Conservation (phyloP, 441 rosid species). For the Eutrema salsugineum region DNA sequence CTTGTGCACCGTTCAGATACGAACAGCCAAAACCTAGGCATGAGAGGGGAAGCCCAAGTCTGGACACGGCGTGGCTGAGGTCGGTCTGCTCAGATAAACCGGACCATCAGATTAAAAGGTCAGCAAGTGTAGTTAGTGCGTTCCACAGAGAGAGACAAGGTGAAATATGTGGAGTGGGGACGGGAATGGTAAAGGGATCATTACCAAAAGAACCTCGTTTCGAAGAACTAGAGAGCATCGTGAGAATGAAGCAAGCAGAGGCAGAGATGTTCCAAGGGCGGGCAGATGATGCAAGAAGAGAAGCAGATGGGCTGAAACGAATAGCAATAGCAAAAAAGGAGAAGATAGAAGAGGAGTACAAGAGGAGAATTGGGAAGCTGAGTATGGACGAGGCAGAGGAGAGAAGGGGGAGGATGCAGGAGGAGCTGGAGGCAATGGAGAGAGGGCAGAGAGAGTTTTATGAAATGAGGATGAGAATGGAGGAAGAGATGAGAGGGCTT, state of each 20-base stretch:
- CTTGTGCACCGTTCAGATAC: conserved; percentile 34
- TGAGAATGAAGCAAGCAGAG: conserved; percentile 83
- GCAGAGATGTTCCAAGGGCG: conserved; percentile 87
- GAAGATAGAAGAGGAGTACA: conserved; percentile 74
- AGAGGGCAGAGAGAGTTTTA: conserved; percentile 69
- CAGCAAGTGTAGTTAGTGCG: conserved; percentile 49
- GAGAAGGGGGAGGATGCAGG: no score
- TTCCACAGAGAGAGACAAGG: conserved; percentile 49
- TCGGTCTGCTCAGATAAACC: conserved; percentile 58
- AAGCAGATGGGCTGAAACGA: conserved; percentile 83
- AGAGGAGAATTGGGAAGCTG: conserved; percentile 55
- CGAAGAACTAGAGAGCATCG: conserved; percentile 89
- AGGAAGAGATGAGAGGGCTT: conserved; percentile 78
- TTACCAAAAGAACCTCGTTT: conserved; percentile 63
- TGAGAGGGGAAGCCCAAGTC: conserved; percentile 50
- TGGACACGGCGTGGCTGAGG: conserved; percentile 60
- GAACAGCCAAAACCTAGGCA: conserved; percentile 54
- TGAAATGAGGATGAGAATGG: conserved; percentile 32
- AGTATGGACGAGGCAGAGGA: conserved; percentile 21
- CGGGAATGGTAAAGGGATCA: conserved; percentile 42
- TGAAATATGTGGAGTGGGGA: conserved; percentile 40
- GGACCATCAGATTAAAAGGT: conserved; percentile 51
- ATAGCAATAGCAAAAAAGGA: conserved; percentile 76
- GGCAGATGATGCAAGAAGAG: conserved; percentile 57
- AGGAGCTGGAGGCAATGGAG: conserved; percentile 15